phyloP scores from a whole-genome alignment of 2,329 filamentous ascomycete genomes.

The Phyllosticta ampelicida region DNA sequence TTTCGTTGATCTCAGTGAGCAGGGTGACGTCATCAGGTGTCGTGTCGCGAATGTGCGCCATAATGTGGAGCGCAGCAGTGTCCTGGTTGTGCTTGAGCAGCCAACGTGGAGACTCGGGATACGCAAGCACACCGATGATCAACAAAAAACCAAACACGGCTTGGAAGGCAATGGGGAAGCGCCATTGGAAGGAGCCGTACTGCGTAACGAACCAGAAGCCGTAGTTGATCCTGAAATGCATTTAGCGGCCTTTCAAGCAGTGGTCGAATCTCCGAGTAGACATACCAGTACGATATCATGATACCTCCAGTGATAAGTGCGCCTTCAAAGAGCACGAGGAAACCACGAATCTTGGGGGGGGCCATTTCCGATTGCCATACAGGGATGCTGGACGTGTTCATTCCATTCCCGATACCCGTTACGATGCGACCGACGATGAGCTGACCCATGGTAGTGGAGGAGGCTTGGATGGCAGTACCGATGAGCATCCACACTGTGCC shows the following conservation, averaged over 20 bases:
- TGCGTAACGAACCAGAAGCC: slow-evolving; percentile 28
- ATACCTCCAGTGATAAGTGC: slow-evolving; percentile 41
- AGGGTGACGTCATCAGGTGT: slow-evolving; percentile 45
- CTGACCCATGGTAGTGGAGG: slow-evolving; percentile 25
- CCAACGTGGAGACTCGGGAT: slow-evolving; percentile 23
- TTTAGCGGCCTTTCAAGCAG: neutral
- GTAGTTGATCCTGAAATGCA: slow-evolving; percentile 30
- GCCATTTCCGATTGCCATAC: slow-evolving; percentile 44
- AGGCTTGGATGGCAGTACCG: slow-evolving; percentile 30
- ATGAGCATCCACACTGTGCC: slow-evolving; percentile 32
- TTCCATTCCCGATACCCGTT: slow-evolving; percentile 44
- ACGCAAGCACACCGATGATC: slow-evolving; percentile 28
- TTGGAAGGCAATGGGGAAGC: slow-evolving; percentile 44
- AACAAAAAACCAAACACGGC: slow-evolving; percentile 37
- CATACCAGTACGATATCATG: slow-evolving; percentile 37
- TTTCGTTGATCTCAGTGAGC: slow-evolving; percentile 48
- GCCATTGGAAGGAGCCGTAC: slow-evolving; percentile 33
- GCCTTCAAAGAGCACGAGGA: slow-evolving; percentile 48
- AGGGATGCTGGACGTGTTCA: slow-evolving; percentile 44
- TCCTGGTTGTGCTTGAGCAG: slow-evolving; percentile 27
- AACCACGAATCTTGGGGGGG: slow-evolving; percentile 45
- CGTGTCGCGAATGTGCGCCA: slow-evolving; percentile 37
- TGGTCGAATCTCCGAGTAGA: neutral
- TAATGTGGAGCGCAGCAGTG: slow-evolving; percentile 38
- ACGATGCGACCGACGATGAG: slow-evolving; percentile 42